Percentiles rank a stretch among this genome's conserved stretches.
phyloP scores from a whole-genome alignment of 805 yeast genomes.

The Huiozyma sinensis region DNA sequence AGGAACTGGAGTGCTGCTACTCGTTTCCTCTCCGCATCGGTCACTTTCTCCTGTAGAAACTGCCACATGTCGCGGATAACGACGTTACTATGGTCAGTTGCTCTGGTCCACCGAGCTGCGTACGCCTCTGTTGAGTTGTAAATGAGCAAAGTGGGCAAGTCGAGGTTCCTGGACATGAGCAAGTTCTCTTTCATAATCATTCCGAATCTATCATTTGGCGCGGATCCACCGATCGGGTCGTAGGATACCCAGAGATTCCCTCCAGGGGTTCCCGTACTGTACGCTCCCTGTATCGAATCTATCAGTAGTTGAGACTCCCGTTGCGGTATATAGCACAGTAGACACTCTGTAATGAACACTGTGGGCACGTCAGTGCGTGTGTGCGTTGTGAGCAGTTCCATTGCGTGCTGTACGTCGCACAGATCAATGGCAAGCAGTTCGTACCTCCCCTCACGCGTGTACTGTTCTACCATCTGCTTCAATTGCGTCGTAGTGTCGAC shows the following conservation, averaged over 20 bases:
- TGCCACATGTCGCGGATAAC: conserved; percentile 28
- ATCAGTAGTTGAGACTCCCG: conserved; percentile 33
- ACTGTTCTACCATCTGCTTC: neutral
- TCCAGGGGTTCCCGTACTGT: conserved; percentile 10
- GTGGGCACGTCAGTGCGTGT: conserved; percentile 32
- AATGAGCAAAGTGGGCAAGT: conserved; percentile 31
- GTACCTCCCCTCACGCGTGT: conserved; percentile 15
- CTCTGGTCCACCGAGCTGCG: conserved; percentile 12
- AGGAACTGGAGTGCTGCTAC: conserved; percentile 40
- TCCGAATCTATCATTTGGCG: conserved; percentile 35
- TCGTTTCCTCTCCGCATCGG: conserved; percentile 29
- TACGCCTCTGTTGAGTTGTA: conserved; percentile 30
- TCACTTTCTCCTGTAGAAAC: conserved; percentile 26
- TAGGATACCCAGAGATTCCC: conserved; percentile 31
- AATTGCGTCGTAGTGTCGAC: conserved; percentile 7
- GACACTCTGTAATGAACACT: conserved; percentile 46
- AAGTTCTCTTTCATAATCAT: conserved; percentile 43
- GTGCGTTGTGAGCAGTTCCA: neutral
- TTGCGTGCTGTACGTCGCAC: conserved; percentile 21
- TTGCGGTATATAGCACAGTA: conserved; percentile 41
- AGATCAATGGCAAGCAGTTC: conserved; percentile 28
- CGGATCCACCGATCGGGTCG: conserved; percentile 51
- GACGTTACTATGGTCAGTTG: neutral
- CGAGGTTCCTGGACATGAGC: conserved; percentile 36
- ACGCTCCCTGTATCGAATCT: conserved; percentile 20